Percentiles rank a stretch among this genome's conserved stretches.
Conservation (phyloP, 2,329 filamentous ascomycete species). For the Cladophialophora immunda region DNA sequence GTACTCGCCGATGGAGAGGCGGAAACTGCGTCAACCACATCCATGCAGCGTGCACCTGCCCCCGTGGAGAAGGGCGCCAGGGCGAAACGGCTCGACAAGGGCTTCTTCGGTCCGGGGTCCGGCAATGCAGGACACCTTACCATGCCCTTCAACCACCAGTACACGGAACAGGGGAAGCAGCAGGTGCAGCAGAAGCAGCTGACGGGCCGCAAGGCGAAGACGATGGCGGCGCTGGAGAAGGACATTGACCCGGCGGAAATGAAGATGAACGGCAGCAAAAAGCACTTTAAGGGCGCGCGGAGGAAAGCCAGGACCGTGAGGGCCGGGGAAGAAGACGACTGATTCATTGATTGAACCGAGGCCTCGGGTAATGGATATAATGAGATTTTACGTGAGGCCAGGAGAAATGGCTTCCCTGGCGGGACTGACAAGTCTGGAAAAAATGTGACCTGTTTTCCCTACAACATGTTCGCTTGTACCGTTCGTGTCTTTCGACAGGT, state of each 20-base stretch:
- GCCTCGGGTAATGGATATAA: not conserved
- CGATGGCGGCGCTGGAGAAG: conserved; percentile 83
- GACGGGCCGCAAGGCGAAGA: conserved; percentile 80
- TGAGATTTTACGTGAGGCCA: not conserved
- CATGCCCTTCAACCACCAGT: conserved; percentile 89
- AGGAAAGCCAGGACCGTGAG: conserved; percentile 67
- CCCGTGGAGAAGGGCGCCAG: conserved; percentile 66
- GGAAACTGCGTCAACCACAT: conserved; percentile 44
- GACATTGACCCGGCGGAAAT: conserved; percentile 84
- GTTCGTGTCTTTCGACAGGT: too few species aligned
- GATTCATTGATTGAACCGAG: not conserved
- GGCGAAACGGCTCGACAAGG: conserved; percentile 79
- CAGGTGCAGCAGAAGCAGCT: conserved; percentile 77
- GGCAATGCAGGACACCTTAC: conserved; percentile 66
- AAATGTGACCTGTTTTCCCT: too few species aligned
- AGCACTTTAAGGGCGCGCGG: conserved; percentile 87
- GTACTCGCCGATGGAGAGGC: conserved; percentile 50
- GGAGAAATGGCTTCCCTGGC: not conserved
- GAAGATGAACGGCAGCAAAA: conserved; percentile 75
- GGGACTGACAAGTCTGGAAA: too few species aligned
- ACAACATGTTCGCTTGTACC: too few species aligned
- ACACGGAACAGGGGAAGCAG: conserved; percentile 77
- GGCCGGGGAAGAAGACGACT: conserved; percentile 48
- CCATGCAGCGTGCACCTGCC: conserved; percentile 7
- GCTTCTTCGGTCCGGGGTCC: conserved; percentile 80